A percentile compares a stretch with the other conserved stretches of the same genome.
Conservation (phyloP, 2,329 filamentous ascomycete genomes). For the Drechslera avenae region DNA sequence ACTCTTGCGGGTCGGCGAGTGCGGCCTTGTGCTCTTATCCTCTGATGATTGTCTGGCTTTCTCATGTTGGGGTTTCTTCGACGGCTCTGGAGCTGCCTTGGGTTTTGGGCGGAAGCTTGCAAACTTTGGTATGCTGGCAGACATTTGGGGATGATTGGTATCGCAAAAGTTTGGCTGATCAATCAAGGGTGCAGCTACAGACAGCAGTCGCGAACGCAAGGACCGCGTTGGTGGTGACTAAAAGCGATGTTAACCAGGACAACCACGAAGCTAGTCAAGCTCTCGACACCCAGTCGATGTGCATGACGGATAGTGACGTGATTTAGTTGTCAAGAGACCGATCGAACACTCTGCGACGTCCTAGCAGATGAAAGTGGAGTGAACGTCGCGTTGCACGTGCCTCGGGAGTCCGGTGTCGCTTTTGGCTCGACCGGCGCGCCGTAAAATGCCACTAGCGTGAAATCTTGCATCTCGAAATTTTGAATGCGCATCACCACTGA, state of each 20-base stretch:
- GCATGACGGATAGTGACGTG: no score
- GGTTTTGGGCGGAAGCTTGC: slow-evolving; percentile 70
- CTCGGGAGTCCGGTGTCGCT: slow-evolving; percentile 14
- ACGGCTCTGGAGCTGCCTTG: slow-evolving; percentile 19
- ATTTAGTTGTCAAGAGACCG: no score
- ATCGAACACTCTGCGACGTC: not conserved
- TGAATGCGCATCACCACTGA: slow-evolving; percentile 13
- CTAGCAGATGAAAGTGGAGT: slow-evolving; percentile 3
- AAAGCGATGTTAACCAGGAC: not conserved
- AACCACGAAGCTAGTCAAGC: not conserved
- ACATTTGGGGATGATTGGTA: slow-evolving; percentile 19
- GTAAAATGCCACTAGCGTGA: slow-evolving; percentile 23
- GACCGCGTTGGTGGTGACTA: not conserved
- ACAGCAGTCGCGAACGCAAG: not conserved
- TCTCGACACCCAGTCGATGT: no score
- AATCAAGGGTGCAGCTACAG: not conserved
- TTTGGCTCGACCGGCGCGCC: slow-evolving; percentile 12
- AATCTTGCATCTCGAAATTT: slow-evolving; percentile 32
- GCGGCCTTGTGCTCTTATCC: slow-evolving; percentile 46
- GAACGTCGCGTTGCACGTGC: slow-evolving; percentile 14
- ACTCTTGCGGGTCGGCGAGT: slow-evolving; percentile 3
- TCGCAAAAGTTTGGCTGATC: not conserved
- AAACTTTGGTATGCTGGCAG: slow-evolving; percentile 67
- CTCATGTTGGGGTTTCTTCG: slow-evolving; percentile 19
- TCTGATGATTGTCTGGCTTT: slow-evolving; percentile 7